Evolutionary conservation across 2,329 filamentous ascomycete species (phyloP).

Genomic region (Sporothrix phasma): DNA sequence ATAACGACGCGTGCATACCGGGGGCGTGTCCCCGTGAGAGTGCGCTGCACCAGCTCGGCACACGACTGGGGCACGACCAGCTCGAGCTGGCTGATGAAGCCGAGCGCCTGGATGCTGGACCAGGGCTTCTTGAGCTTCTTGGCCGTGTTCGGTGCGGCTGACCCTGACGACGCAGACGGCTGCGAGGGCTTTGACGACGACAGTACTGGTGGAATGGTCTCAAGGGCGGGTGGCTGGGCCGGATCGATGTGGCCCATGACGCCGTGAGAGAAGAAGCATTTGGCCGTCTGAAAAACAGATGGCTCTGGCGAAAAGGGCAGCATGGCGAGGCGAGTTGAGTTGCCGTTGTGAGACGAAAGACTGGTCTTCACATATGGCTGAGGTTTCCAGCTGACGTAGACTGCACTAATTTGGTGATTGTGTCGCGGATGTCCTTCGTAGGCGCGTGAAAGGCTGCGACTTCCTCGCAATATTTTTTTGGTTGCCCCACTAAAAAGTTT

Average conservation of each 20-base stretch:
- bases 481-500: conserved; percentile 15
- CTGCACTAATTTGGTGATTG: background rate
- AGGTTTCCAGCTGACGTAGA: too few species aligned
- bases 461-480: conserved; percentile 5
- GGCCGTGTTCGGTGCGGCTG: background rate
- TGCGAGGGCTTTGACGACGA: background rate
- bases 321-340: conserved; percentile 31
- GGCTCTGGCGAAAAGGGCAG: conserved; percentile 32
- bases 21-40: conserved; percentile 25
- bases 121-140: conserved; percentile 60
- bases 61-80: conserved; percentile 60
- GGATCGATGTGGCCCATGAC: conserved; percentile 60
- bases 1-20: conserved; percentile 61
- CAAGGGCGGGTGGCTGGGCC: conserved; percentile 53
- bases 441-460: background rate
- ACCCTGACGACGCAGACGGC: background rate
- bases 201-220: background rate
- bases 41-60: conserved; percentile 39
- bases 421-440: background rate
- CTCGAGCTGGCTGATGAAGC: conserved; percentile 51
- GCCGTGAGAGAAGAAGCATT: conserved; percentile 65
- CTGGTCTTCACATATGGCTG: too few species aligned
- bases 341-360: too few species aligned
- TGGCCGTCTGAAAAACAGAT: conserved; percentile 46
- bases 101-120: conserved; percentile 52